Evolutionary conservation across 345 rosid species (phyloP), one percentile per base, ranked within the genome.

Genomic region (Physaria fendleri): DNA sequence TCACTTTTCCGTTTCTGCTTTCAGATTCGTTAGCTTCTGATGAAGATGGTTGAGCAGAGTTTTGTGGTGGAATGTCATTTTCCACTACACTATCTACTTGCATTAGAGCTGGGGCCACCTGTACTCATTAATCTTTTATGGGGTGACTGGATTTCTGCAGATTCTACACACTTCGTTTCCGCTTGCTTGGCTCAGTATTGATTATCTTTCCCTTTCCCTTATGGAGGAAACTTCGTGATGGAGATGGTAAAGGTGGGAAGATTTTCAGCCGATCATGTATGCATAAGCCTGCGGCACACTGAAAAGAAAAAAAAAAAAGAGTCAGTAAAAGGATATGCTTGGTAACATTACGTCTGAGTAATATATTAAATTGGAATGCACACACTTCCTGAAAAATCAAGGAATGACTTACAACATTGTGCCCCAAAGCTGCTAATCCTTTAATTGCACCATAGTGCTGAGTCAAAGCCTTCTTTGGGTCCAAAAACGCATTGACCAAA

Each of bases 391-490:
- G n/a, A n/a, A n/a, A n/a, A 8, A 39, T 34, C 38, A 49, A 54
- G 68, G 72, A 71, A n/a, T 32, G 58, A 32, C 63, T 93, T 89
- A 93, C 99, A 79, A 87, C 88, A 73, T 83, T 85, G 64, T 94
- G 84, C 49, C 97, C 97, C 56, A 93, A 65, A 35, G 95, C 86
- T 60, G 92, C 86, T 76, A 89, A 74, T 68, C 99, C 99, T 82
- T 89, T 94, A 72, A 89, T 76, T 51, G 97, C 97, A 35, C 97
- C 99, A 71, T 89, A 93, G 65, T 93, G 99, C 69, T 91, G 96
- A 33, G 95, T 84, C 75, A 93, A 64, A 22, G 95, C 76, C 57
- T 80, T 84, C 73, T 82, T 87, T n/a, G n/a, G n/a, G n/a, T n/a
- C n/a, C n/a, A n/a, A n/a, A n/a, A n/a, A n/a, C n/a, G n/a, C n/a